phyloP scores from a whole-genome alignment of 2,329 filamentous ascomycete genomes.

The Sporothrix pallida region DNA sequence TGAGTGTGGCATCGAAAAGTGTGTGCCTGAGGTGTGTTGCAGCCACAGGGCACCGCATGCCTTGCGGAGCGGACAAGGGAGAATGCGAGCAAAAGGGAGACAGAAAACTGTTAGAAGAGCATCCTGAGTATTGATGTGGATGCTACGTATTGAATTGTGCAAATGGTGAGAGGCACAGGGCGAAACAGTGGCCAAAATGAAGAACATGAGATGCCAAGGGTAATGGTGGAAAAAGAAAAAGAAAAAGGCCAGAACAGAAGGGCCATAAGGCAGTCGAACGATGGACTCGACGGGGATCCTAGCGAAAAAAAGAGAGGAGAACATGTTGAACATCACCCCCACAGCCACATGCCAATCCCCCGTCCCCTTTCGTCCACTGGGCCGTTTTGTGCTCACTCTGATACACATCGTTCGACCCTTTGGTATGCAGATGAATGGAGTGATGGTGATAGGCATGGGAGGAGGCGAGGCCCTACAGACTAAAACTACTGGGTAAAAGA shows the following conservation, averaged over 20 bases:
- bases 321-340: not conserved
- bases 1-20: not conserved
- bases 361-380: not conserved
- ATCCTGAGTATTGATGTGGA: too few relatives aligned
- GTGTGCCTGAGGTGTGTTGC: not conserved
- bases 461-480: not conserved
- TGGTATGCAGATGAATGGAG: not conserved
- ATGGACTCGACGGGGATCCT: not conserved
- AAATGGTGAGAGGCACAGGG: constrained; percentile 20
- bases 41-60: constrained; percentile 21
- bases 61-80: not conserved
- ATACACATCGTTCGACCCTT: constrained; percentile 22
- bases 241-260: not conserved
- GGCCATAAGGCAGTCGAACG: not conserved
- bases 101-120: not conserved
- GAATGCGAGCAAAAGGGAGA: not conserved
- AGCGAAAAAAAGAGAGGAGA: not conserved
- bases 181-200: constrained; percentile 12
- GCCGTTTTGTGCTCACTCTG: constrained; percentile 26
- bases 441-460: constrained; percentile 15
- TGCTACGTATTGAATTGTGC: not conserved
- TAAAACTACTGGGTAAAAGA: not conserved
- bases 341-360: constrained; percentile 26
- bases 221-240: constrained; percentile 1
- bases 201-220: not conserved